Conservation (phyloP, 306 rosid species). For the Dalbergia cochinchinensis region DNA sequence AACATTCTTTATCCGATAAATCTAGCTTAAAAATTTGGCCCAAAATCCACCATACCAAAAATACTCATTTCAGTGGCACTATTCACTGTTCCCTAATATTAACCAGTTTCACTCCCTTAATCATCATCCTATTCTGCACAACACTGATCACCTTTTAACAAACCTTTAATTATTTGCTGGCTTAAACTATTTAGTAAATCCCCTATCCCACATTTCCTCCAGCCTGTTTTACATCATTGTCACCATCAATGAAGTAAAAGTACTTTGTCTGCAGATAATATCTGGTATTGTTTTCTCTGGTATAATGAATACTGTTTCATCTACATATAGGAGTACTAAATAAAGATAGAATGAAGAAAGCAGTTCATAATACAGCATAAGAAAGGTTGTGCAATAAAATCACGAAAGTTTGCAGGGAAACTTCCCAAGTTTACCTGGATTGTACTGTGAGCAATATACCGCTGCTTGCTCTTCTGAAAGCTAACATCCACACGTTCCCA, state of each 20-base stretch:
- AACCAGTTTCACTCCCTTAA: too few species aligned
- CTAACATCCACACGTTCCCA: constrained; percentile 99
- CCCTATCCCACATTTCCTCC: too few species aligned
- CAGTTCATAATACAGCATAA: constrained; percentile 6
- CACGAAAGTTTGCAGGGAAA: neutral
- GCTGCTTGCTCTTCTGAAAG: constrained; percentile 80
- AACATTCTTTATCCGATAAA: too few species aligned
- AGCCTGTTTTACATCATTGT: too few species aligned
- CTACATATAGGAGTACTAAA: constrained; percentile 24
- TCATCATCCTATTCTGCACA: too few species aligned
- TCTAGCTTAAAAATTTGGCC: too few species aligned
- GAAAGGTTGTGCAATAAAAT: neutral
- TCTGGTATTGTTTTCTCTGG: neutral
- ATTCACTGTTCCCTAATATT: too few species aligned
- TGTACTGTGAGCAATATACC: constrained; percentile 89
- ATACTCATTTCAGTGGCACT: too few species aligned
- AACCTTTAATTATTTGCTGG: too few species aligned
- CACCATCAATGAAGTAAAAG: neutral
- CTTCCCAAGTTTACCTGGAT: constrained; percentile 74
- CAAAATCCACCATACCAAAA: too few species aligned
- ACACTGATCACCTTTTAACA: too few species aligned
- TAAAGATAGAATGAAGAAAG: constrained; percentile 12
- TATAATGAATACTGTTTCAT: neutral
- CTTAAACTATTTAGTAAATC: too few species aligned
- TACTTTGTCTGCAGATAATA: constrained; percentile 19